A percentile compares a stretch with the other conserved stretches of the same genome.
Conservation (phyloP, 2,329 filamentous ascomycete genomes). For the Beauveria rudraprayagi region DNA sequence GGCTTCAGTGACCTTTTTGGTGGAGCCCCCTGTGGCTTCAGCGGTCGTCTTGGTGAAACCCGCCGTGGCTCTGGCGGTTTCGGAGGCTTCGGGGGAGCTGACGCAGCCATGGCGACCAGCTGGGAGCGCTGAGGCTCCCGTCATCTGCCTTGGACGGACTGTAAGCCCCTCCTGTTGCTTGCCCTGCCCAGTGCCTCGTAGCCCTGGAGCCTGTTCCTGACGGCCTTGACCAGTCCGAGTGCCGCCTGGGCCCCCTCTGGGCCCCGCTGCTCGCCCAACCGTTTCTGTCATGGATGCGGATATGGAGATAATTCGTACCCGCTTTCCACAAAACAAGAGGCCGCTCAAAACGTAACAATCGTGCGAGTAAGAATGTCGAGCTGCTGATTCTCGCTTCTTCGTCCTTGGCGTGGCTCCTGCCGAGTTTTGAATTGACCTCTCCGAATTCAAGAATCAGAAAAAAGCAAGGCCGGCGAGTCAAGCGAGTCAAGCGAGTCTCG, state of each 20-base stretch:
- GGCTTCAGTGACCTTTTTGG: background rate
- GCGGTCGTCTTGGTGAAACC: background rate
- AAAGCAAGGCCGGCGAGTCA: background rate
- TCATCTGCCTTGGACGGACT: background rate
- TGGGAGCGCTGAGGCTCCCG: background rate
- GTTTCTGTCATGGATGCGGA: conserved; percentile 7
- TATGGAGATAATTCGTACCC: background rate
- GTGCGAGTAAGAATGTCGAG: background rate
- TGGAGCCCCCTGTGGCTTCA: background rate
- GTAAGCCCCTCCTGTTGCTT: background rate
- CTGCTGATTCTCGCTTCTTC: background rate
- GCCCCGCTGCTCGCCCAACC: background rate
- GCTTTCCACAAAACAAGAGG: background rate
- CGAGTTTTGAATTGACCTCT: background rate
- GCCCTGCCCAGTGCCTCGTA: background rate
- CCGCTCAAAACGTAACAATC: background rate
- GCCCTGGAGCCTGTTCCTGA: background rate
- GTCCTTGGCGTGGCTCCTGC: background rate
- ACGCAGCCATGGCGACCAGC: background rate
- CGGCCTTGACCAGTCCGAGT: background rate
- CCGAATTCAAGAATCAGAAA: background rate
- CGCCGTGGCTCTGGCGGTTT: background rate
- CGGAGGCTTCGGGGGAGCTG: too few relatives aligned
- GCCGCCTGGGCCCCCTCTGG: background rate
- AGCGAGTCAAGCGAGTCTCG: too few relatives aligned